These are phyloP conservation scores for Phanerochaete carnosa DNA, from an alignment of 768 basidiomycete genomes.

Conservation along the genomic window DNA sequence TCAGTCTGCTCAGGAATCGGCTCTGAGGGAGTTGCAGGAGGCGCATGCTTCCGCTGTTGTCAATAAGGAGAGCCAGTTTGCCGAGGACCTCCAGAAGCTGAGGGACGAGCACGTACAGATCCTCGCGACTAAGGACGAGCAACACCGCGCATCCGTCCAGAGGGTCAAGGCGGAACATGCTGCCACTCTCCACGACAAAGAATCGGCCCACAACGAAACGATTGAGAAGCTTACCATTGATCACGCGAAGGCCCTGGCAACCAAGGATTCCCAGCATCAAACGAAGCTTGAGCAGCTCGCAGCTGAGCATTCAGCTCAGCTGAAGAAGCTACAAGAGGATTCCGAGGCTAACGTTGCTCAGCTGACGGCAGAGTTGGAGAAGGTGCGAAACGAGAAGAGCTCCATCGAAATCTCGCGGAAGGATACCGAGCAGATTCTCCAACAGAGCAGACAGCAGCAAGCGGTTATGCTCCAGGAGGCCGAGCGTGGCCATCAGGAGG, in stretches of 20 bases:
- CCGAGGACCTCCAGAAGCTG: constrained; percentile 62
- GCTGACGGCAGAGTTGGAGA: constrained; percentile 39
- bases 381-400: constrained; percentile 15
- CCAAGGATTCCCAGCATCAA: constrained; percentile 57
- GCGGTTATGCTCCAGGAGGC: constrained; percentile 50
- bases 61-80: constrained; percentile 62
- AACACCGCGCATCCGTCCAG: constrained; percentile 54
- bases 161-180: constrained; percentile 61
- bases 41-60: constrained; percentile 66
- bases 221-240: constrained; percentile 55
- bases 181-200: constrained; percentile 55
- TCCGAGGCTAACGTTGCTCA: constrained; percentile 48
- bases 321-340: constrained; percentile 55
- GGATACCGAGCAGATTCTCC: constrained; percentile 48
- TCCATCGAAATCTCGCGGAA: constrained; percentile 36
- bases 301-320: constrained; percentile 50
- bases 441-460: constrained; percentile 52
- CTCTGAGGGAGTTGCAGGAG: constrained; percentile 65
- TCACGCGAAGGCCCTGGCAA: constrained; percentile 49
- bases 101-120: constrained; percentile 59
- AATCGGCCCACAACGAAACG: constrained; percentile 59
- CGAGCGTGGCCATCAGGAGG: constrained; percentile 53
- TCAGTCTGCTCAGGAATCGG: constrained; percentile 58
- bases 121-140: constrained; percentile 55
- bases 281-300: constrained; percentile 54